These are phyloP conservation scores for Nigrograna mackinnonii DNA, from an alignment of 2,329 filamentous ascomycete species.

Conservation along the genomic window DNA sequence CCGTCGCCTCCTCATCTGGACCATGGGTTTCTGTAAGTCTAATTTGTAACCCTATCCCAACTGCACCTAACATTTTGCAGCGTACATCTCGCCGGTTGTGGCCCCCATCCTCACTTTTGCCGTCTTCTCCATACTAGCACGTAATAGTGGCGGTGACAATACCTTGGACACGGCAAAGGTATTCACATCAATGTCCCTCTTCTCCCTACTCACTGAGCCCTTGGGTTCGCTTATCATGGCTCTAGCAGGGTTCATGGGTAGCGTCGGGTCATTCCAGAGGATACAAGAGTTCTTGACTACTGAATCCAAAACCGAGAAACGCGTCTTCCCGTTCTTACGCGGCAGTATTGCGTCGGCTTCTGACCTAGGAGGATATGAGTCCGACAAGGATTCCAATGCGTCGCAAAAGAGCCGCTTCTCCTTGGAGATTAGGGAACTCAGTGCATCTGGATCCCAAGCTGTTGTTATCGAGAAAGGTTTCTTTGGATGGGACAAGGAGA, in stretches of 20 bases:
- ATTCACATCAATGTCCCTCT: constrained; percentile 53
- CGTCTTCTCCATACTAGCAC: constrained; percentile 47
- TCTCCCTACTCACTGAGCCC: constrained; percentile 51
- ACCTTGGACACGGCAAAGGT: constrained; percentile 46
- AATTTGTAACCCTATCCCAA: background rate
- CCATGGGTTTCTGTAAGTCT: constrained; percentile 36
- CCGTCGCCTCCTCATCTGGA: constrained; percentile 39
- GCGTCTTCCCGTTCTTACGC: constrained; percentile 21
- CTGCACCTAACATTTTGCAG: constrained; percentile 15
- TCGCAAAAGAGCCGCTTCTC: constrained; percentile 28
- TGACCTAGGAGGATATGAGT: constrained; percentile 17
- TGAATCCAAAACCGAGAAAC: constrained; percentile 19
- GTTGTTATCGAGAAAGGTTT: constrained; percentile 48
- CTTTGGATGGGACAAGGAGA: constrained; percentile 52
- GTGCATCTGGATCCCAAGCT: constrained; percentile 23
- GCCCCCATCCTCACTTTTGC: constrained; percentile 51
- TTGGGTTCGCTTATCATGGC: constrained; percentile 51
- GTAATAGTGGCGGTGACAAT: constrained; percentile 30
- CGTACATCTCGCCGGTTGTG: constrained; percentile 36
- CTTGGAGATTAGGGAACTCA: constrained; percentile 22
- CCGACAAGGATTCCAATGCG: constrained; percentile 26
- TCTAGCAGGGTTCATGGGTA: constrained; percentile 47
- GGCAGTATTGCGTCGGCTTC: constrained; percentile 21
- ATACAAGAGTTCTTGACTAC: constrained; percentile 51
- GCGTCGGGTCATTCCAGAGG: constrained; percentile 50